These are phyloP conservation scores for Lagenaria siceraria DNA, from an alignment of 306 rosid genomes.

Conservation along the genomic window DNA sequence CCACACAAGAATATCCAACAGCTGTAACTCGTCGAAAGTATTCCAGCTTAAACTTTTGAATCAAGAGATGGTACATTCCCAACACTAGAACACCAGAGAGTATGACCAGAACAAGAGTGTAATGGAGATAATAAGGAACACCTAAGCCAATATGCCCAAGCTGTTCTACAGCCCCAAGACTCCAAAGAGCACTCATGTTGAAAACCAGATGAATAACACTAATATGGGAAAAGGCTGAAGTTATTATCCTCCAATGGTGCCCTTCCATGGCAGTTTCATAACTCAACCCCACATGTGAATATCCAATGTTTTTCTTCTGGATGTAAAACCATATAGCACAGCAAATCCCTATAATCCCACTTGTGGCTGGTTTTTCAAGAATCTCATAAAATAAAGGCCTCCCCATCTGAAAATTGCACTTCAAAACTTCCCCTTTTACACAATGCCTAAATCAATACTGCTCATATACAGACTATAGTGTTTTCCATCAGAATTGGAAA, in stretches of 20 bases:
- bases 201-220: conserved; percentile 90
- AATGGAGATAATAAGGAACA: conserved; percentile 77
- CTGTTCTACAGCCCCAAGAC: conserved; percentile 79
- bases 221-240: conserved; percentile 82
- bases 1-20: conserved; percentile 98
- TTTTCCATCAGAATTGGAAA: neutral
- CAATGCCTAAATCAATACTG: neutral
- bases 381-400: conserved; percentile 86
- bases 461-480: neutral
- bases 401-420: conserved; percentile 40
- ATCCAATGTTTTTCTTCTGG: conserved; percentile 84
- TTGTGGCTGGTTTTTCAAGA: conserved; percentile 83
- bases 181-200: conserved; percentile 98
- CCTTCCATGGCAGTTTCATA: conserved; percentile 85
- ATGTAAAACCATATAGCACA: conserved; percentile 81
- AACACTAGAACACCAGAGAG: conserved; percentile 67
- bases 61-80: conserved; percentile 66
- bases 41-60: conserved; percentile 77
- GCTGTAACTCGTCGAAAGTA: conserved; percentile 80
- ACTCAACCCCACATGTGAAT: conserved; percentile 90
- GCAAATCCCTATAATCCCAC: conserved; percentile 74
- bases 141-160: conserved; percentile 70
- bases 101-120: conserved; percentile 72
- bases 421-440: neutral
- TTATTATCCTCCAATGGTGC: conserved; percentile 87